Conservation (phyloP, 129 eudicot genomes). For the Lonicera japonica region DNA sequence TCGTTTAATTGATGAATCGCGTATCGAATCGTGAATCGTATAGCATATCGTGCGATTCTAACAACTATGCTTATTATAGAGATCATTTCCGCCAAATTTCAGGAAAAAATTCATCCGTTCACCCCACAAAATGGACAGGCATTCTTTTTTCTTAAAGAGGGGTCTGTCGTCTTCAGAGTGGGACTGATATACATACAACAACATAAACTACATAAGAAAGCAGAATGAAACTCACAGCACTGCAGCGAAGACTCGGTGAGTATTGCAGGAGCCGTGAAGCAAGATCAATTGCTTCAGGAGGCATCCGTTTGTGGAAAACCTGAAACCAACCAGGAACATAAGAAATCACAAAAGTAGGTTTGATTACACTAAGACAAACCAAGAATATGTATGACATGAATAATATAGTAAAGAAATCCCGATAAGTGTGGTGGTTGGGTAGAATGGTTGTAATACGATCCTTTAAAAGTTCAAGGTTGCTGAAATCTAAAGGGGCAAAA, state of each 20-base stretch:
- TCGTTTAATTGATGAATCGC: no score
- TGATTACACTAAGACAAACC: not conserved
- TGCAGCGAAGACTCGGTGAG: slow-evolving; percentile 97
- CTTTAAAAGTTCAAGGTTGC: not conserved
- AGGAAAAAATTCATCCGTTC: no score
- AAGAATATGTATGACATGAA: not conserved
- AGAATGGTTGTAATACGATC: not conserved
- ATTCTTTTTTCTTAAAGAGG: no score
- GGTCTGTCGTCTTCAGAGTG: no score
- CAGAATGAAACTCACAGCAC: slow-evolving; percentile 60
- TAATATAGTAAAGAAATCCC: not conserved
- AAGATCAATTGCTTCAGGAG: slow-evolving; percentile 97
- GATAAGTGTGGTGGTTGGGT: not conserved
- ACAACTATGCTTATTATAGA: no score
- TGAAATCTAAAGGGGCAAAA: not conserved
- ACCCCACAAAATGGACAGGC: no score
- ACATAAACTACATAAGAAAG: not conserved
- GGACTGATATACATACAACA: not conserved
- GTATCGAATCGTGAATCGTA: no score
- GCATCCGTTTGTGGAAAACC: slow-evolving; percentile 95
- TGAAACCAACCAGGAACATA: slow-evolving; percentile 19
- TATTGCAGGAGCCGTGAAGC: slow-evolving; percentile 87
- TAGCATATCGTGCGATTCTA: no score
- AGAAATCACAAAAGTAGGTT: not conserved
- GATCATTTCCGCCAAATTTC: no score